A percentile compares a stretch with the other conserved stretches of the same genome.
Conservation (phyloP, 306 rosid genomes). For the Trifolium dubium region DNA sequence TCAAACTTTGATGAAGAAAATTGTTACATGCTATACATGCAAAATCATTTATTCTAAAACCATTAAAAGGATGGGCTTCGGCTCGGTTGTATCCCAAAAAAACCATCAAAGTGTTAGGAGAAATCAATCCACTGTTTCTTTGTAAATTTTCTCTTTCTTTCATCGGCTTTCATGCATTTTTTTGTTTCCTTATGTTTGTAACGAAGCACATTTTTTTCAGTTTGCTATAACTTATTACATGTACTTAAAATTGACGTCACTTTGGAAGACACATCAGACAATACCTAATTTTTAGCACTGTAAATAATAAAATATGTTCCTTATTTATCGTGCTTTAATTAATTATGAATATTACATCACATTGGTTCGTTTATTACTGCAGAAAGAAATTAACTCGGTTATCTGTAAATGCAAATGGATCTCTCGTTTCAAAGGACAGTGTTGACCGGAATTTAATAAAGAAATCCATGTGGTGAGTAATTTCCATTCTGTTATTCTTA, state of each 20-base stretch:
- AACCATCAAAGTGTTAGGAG: not conserved
- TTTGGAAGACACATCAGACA: slow-evolving; percentile 9
- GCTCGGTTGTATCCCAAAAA: not conserved
- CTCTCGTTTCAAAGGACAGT: slow-evolving; percentile 68
- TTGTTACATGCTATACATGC: not conserved
- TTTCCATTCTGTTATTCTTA: slow-evolving; percentile 23
- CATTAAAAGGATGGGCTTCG: not conserved
- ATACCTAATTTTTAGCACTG: slow-evolving; percentile 21
- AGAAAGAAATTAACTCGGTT: slow-evolving; percentile 84
- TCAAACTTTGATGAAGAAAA: slow-evolving; percentile 19
- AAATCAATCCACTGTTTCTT: not conserved
- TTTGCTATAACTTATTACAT: slow-evolving; percentile 11
- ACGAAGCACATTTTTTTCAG: slow-evolving; percentile 18
- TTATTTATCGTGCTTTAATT: slow-evolving; percentile 5
- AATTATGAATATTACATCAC: slow-evolving; percentile 7
- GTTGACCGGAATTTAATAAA: slow-evolving; percentile 71
- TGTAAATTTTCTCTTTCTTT: not conserved
- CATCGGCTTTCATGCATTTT: slow-evolving; percentile 9
- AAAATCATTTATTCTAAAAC: slow-evolving; percentile 16
- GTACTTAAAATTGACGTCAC: slow-evolving; percentile 28
- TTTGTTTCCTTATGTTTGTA: slow-evolving; percentile 17
- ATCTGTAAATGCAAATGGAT: slow-evolving; percentile 86
- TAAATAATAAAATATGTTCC: slow-evolving; percentile 24
- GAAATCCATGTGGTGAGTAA: slow-evolving; percentile 77
- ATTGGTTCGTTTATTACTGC: slow-evolving; percentile 44